Evolutionary conservation across 2,329 filamentous ascomycete species (phyloP).

Genomic region (Cladosporium sp.): DNA sequence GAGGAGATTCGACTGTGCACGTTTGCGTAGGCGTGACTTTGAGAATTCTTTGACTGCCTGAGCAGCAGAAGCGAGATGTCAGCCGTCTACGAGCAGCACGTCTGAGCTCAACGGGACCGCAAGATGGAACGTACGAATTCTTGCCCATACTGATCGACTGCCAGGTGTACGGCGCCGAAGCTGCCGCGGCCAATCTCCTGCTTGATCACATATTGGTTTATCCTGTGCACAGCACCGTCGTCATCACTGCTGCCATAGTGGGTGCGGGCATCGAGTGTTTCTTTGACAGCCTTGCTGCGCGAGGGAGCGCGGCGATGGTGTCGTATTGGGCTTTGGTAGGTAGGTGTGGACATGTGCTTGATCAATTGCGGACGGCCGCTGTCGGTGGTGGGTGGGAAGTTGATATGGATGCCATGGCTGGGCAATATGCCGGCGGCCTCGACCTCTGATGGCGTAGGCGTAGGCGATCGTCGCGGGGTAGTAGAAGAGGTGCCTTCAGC

Average conservation of each 20-base stretch:
- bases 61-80: neutral
- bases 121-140: slow-evolving; percentile 72
- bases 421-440: slow-evolving; percentile 32
- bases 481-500: neutral
- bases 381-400: slow-evolving; percentile 39
- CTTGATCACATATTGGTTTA: slow-evolving; percentile 92
- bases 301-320: slow-evolving; percentile 62
- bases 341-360: slow-evolving; percentile 53
- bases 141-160: slow-evolving; percentile 80
- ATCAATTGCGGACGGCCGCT: slow-evolving; percentile 34
- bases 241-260: slow-evolving; percentile 81
- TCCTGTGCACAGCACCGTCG: slow-evolving; percentile 74
- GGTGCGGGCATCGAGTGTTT: slow-evolving; percentile 86
- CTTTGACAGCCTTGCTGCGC: slow-evolving; percentile 63
- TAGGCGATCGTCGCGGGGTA: slow-evolving; percentile 7
- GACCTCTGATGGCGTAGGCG: slow-evolving; percentile 11
- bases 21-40: slow-evolving; percentile 82
- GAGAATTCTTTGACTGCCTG: slow-evolving; percentile 98
- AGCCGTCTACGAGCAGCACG: neutral
- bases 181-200: slow-evolving; percentile 96
- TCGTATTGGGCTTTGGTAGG: slow-evolving; percentile 60
- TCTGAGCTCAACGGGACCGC: neutral
- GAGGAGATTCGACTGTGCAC: slow-evolving; percentile 84
- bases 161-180: slow-evolving; percentile 88
- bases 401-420: slow-evolving; percentile 43